Evolutionary conservation across 2,329 filamentous ascomycete genomes (phyloP), one percentile per base, ranked within the genome.

Genomic region (Phoma sp.): DNA sequence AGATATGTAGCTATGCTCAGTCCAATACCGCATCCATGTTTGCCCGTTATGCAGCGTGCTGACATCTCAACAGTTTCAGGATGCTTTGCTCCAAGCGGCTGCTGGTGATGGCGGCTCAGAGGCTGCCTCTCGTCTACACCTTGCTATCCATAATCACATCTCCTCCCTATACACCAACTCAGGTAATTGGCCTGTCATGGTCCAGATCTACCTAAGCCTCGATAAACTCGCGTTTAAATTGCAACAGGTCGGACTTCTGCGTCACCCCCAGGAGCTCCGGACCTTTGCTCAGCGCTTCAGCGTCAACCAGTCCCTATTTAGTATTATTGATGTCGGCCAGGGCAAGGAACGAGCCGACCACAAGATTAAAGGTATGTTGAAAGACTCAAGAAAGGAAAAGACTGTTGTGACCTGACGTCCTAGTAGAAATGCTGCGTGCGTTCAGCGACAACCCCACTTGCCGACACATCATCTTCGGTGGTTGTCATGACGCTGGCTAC

Each of bases 321-420:
- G 69, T 72, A 76, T 80, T 69, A 72, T 81, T 50, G 79, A 81
- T 60, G 78, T 81, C 29, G 79, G 79, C 19, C 70, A 70, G 49
- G 78, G 77, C 25, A 80, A 81, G 51, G 79, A 80, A 58, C 69
- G 75, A 41, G 78, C 78, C 38, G 79, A 81, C 57, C 75, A 80
- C 64, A 80, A 80, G 57, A 74, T 80, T 60, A 76, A 74, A 67
- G 76, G 76, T 76, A 65, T 0, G 35, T 33, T 22, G 31, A 40
- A 2, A 4, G 5, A n/a, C 15, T 15, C 9, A 6, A 21, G 13
- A 27, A 6, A 7, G 8, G 24, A 10, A 27, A 6, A 7, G 8
- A 25, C 25, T 10, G 12, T n/a, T 7, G 13, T 27, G 21, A 47
- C n/a, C 57, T 69, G 17, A 70, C 31, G 6, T 6, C 17, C 12